phyloP scores from a whole-genome alignment of 148 eudicot genomes.

The Polygonum maritimum region DNA sequence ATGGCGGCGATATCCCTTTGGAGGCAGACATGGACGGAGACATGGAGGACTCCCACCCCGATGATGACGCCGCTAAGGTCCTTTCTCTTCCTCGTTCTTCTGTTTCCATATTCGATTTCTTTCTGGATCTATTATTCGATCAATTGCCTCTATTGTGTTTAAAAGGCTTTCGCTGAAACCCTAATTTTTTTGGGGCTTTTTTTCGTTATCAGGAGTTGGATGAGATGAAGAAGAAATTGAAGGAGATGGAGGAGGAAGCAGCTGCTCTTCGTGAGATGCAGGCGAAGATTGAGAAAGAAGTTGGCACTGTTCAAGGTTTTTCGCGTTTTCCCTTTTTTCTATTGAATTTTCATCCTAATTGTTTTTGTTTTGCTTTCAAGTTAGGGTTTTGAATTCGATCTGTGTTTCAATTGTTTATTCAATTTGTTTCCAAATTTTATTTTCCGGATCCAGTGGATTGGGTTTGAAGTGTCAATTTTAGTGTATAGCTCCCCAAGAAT shows the following conservation, averaged over 20 bases:
- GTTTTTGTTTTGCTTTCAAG: neutral
- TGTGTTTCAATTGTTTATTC: neutral
- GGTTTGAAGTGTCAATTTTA: too few relatives aligned
- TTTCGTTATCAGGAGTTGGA: conserved; percentile 21
- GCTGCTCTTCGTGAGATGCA: conserved; percentile 33
- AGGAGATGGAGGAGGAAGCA: conserved; percentile 32
- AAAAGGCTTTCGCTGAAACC: neutral
- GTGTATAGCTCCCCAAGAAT: too few relatives aligned
- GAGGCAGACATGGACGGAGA: conserved; percentile 11
- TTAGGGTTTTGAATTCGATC: neutral
- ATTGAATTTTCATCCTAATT: neutral
- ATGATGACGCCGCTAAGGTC: conserved; percentile 10
- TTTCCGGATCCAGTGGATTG: neutral
- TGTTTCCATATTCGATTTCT: neutral
- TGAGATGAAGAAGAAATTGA: conserved; percentile 27
- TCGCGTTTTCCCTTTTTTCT: neutral
- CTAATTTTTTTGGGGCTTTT: neutral
- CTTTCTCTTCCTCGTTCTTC: neutral
- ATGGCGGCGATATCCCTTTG: conserved; percentile 11
- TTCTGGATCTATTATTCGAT: conserved; percentile 5
- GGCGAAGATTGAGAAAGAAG: conserved; percentile 24
- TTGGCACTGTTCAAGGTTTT: conserved; percentile 26
- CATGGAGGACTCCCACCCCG: conserved; percentile 10
- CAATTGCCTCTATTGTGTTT: neutral
- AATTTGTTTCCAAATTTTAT: neutral